Evolutionary conservation across 2,329 filamentous ascomycete genomes (phyloP).

Genomic region (Pseudogymnoascus sp.): DNA sequence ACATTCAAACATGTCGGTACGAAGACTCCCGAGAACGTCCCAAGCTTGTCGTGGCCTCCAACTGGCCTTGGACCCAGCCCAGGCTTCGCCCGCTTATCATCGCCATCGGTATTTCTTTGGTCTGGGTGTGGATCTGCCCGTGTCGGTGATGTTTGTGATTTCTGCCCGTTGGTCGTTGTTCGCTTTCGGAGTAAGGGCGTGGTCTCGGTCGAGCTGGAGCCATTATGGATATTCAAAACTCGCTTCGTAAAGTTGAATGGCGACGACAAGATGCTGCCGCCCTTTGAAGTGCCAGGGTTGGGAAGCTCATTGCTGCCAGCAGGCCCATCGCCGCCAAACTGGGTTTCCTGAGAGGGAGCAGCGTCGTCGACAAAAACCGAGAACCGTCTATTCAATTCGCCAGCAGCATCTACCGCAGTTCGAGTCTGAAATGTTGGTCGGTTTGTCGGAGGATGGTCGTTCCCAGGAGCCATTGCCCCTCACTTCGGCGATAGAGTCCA

Average conservation of each 20-base stretch:
- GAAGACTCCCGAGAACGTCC: conserved; percentile 72
- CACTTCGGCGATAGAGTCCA: neutral
- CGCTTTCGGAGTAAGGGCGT: conserved; percentile 6
- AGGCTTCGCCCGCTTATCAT: conserved; percentile 22
- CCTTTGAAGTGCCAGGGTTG: neutral
- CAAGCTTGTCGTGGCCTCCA: conserved; percentile 53
- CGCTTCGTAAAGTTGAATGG: conserved; percentile 21
- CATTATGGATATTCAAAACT: conserved; percentile 18
- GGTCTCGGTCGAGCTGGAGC: conserved; percentile 8
- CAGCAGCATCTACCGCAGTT: conserved; percentile 37
- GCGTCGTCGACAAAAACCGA: conserved; percentile 18
- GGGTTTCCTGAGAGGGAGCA: neutral
- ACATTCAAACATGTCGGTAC: conserved; percentile 87
- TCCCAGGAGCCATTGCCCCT: conserved; percentile 2
- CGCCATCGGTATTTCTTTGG: neutral
- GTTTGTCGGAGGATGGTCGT: neutral
- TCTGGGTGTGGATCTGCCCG: neutral
- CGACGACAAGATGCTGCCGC: conserved; percentile 12
- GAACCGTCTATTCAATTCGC: conserved; percentile 35
- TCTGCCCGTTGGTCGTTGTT: conserved; percentile 9
- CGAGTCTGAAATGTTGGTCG: conserved; percentile 33
- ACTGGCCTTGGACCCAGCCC: conserved; percentile 34
- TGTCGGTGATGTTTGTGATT: neutral
- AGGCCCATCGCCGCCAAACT: neutral
- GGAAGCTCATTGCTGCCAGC: neutral